Base-by-base conservation (phyloP, 345 rosid genomes). In the Sonneratia alba region DNA sequence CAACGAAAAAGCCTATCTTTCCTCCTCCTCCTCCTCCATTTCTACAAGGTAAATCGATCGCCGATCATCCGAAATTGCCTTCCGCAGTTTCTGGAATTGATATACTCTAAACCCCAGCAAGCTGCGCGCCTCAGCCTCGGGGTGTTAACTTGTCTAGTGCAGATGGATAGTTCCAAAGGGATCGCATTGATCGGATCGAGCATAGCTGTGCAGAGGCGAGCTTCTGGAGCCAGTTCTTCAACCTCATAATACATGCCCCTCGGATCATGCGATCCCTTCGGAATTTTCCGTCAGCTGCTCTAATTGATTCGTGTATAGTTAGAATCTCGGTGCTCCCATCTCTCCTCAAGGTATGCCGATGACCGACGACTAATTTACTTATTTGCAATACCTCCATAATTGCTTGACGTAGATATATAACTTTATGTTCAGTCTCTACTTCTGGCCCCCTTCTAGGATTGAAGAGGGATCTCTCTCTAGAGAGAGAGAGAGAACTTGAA, bases 191-290 rank as follows among this genome's bases (percentile, higher is more conserved):
- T 87, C 85, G 78, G 68, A 80, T 79, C 77, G 66, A 42, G 55
- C 53, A 42, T 1, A 18, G 49, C 27, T 27, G n/a, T 34, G 10
- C 7, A 19, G 12, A 38, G 21, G 12, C 15, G 32, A 19, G 22
- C 32, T n/a, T 42, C 11, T 9, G 47, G 1, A 37, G 37, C 34
- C 13, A 47, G 24, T 22, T 45, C 66, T 38, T 45, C 42, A 66
- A 43, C 16, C 18, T 63, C 51, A 37, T 42, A 9, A 9, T 42
- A 9, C 21, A n/a, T 74, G 56, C 57, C 7, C 40, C 53, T 79
- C 75, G 57, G 88, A 87, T 81, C 88, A 87, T 87, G 90, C 88
- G 72, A 85, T 85, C 90, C 84, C 88, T 87, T 83, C 2, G 87
- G 89, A 86, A 82, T 57, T 82, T 73, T 76, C 87, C 86, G 76